Conservation (phyloP, 2,329 filamentous ascomycete genomes). For the Ophiocordyceps robertsii region DNA sequence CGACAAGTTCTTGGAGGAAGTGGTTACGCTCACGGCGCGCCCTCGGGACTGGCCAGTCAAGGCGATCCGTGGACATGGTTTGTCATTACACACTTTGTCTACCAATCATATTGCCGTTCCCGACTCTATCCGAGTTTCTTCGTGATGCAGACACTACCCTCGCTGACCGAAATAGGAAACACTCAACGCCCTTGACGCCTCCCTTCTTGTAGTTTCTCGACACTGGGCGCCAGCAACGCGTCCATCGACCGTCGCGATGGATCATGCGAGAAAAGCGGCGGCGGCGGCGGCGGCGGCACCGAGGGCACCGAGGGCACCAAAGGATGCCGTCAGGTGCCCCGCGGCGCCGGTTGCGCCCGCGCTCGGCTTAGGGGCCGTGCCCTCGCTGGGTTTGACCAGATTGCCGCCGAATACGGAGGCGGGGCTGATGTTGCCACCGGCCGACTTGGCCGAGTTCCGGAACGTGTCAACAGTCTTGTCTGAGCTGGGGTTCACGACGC, state of each 20-base stretch:
- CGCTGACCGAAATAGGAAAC: too few species aligned
- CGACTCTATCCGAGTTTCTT: too few species aligned
- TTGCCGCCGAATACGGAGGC: slow-evolving; percentile 5
- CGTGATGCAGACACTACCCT: too few species aligned
- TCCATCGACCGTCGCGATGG: background rate
- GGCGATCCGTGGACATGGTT: too few species aligned
- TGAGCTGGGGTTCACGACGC: slow-evolving; percentile 13
- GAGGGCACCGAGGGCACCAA: background rate
- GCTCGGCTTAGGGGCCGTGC: background rate
- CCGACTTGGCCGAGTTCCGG: slow-evolving; percentile 3
- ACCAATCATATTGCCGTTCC: too few species aligned
- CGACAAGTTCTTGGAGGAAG: too few species aligned
- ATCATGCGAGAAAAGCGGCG: slow-evolving; percentile 1
- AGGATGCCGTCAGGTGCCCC: background rate
- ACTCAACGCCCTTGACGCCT: too few species aligned
- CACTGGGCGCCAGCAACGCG: background rate
- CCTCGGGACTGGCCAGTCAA: too few species aligned
- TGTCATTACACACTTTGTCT: too few species aligned
- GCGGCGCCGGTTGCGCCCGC: background rate
- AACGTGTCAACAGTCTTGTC: slow-evolving; percentile 8
- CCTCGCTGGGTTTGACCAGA: background rate
- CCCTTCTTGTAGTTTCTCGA: too few species aligned
- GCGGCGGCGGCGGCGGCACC: background rate
- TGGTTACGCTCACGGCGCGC: too few species aligned
- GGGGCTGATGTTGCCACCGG: slow-evolving; percentile 4